These are phyloP conservation scores for Eleusine indica DNA, from an alignment of 176 grass and related monocot species.

Conservation along the genomic window DNA sequence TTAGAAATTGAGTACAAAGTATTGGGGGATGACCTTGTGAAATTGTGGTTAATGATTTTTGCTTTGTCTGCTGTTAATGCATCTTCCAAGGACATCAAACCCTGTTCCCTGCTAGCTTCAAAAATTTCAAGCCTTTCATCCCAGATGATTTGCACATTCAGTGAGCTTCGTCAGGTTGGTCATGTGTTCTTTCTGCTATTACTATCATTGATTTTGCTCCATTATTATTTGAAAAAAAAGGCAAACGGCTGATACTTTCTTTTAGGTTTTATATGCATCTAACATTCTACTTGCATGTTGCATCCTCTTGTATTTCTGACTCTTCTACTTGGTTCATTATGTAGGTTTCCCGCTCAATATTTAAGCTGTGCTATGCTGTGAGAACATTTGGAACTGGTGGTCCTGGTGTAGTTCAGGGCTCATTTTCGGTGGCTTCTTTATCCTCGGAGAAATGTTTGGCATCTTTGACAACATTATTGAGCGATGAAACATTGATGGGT, in stretches of 20 bases:
- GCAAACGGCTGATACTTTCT: neutral
- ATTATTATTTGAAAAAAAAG: constrained; percentile 17
- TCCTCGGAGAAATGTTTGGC: constrained; percentile 55
- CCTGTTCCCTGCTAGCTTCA: constrained; percentile 59
- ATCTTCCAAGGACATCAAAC: constrained; percentile 66
- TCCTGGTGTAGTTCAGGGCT: constrained; percentile 39
- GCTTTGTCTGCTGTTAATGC: constrained; percentile 73
- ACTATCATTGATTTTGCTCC: neutral
- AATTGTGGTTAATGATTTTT: constrained; percentile 89
- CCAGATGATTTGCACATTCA: constrained; percentile 75
- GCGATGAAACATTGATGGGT: constrained; percentile 52
- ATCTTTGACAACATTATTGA: constrained; percentile 64
- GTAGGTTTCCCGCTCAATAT: constrained; percentile 77
- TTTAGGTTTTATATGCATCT: constrained; percentile 2
- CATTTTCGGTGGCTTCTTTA: constrained; percentile 70
- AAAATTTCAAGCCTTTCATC: constrained; percentile 73
- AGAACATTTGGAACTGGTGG: constrained; percentile 60
- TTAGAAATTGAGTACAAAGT: constrained; percentile 94
- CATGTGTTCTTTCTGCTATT: constrained; percentile 34
- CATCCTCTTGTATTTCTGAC: constrained; percentile 15
- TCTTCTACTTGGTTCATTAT: constrained; percentile 39
- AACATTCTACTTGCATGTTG: constrained; percentile 5
- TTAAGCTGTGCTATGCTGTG: constrained; percentile 70
- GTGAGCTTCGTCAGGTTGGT: constrained; percentile 96
- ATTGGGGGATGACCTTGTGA: constrained; percentile 62